phyloP scores from a whole-genome alignment of 139 green algal species.

The Chlorella sp. region DNA sequence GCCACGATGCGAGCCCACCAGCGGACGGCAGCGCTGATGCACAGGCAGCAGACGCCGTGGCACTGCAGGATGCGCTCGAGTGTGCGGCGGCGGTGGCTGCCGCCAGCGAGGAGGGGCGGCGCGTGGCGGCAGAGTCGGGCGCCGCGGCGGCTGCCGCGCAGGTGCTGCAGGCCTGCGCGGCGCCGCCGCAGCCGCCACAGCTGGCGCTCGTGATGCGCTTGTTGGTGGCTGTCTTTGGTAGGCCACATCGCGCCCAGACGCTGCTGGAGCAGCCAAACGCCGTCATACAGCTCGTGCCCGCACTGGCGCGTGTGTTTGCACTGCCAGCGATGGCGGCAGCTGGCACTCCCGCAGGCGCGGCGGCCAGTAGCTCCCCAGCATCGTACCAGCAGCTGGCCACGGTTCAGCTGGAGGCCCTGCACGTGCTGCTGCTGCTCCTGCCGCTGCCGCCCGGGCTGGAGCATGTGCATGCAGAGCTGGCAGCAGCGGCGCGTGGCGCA shows the following conservation, averaged over 20 bases:
- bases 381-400: neutral
- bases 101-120: constrained; percentile 4
- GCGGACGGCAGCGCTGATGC: neutral
- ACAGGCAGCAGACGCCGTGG: constrained; percentile 11
- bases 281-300: constrained; percentile 22
- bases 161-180: constrained; percentile 2
- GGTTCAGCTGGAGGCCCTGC: constrained; percentile 65
- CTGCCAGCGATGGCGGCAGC: constrained; percentile 18
- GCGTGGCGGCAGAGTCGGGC: constrained; percentile 17
- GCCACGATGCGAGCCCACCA: neutral
- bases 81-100: constrained; percentile 36
- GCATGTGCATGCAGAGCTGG: neutral
- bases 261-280: neutral
- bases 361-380: neutral
- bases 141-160: constrained; percentile 18
- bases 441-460: neutral
- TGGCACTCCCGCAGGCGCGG: neutral
- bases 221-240: neutral
- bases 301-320: constrained; percentile 16
- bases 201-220: constrained; percentile 26
- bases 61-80: constrained; percentile 60
- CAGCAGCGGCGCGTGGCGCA: neutral
- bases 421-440: constrained; percentile 64
- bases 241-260: neutral
- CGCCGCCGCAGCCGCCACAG: neutral